Base-by-base conservation (phyloP, 202 grass and related monocot species). In the Schoenoplectus tabernaemontani region DNA sequence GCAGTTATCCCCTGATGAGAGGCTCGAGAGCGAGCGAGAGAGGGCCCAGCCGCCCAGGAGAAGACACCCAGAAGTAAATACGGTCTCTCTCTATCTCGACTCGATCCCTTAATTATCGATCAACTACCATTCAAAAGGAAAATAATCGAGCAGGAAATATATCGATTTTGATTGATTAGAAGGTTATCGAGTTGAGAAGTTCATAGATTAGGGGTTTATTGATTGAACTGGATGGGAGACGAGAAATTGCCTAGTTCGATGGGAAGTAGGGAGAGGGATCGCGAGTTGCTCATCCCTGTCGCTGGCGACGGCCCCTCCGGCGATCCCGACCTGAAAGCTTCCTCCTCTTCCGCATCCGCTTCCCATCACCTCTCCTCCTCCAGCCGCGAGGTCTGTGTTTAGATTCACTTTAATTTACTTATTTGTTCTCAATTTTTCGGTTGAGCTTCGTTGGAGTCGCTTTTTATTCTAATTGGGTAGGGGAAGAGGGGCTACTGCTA, bases 271-370 rank as follows among this genome's bases (percentile, higher is more conserved):
- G 93, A 92, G 85, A 60, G 91, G 22, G 91, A 96, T 85, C 82
- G 90, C 20, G 93, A 93, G 86, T 90, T 96, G 64, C 90, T 96
- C 65, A 96, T 96, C 79, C 90, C 90, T 70, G 93, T 96, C 82
- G 83, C 87, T 65, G 90, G 84, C 34, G 84, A 81, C 43, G 88
- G 83, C 43, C 65, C 79, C 37, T 47, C 62, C 47, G 81, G 16
- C 36, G 86, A 87, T 51, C 36, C 62, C 5, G 87, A 92, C 56
- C 82, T 83, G 33, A 46, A 74, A 10, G 65, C 90, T 2, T 87
- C 91, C 20, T 82, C 88, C 22, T 28, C 28, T 28, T 16, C 78
- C 10, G 16, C 90, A n/a, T 81, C 89, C 43, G 78, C 93, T 15
- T 82, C 86, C 19, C 63, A 74, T 64, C 83, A 78, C 10, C 87